phyloP scores from a whole-genome alignment of 1,284 basidiomycete genomes.

The Cryptococcus sp. region DNA sequence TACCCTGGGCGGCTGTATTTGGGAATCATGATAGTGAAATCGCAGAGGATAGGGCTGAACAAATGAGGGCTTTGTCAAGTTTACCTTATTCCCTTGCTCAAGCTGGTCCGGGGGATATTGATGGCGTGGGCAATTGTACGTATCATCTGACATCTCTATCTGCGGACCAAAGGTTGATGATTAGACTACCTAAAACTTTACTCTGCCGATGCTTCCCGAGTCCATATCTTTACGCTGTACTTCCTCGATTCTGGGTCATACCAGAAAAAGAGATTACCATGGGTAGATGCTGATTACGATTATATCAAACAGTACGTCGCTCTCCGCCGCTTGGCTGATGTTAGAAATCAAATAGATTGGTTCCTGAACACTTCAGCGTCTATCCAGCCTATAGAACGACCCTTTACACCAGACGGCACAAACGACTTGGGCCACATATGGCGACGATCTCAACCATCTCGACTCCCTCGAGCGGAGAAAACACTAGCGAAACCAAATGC shows the following conservation, averaged over 20 bases:
- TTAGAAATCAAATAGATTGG: conserved; percentile 71
- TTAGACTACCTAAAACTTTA: conserved; percentile 49
- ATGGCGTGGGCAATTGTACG: conserved; percentile 78
- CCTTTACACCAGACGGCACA: conserved; percentile 68
- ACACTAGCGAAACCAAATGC: conserved; percentile 83
- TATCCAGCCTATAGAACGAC: conserved; percentile 68
- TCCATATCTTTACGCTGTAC: conserved; percentile 81
- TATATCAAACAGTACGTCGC: conserved; percentile 57
- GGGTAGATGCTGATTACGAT: conserved; percentile 58
- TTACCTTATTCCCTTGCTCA: conserved; percentile 81
- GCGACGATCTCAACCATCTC: conserved; percentile 27
- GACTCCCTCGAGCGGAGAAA: conserved; percentile 21
- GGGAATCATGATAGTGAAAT: conserved; percentile 86
- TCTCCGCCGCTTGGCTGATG: background rate
- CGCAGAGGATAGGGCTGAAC: conserved; percentile 57
- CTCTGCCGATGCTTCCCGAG: conserved; percentile 63
- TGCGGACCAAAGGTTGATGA: conserved; percentile 39
- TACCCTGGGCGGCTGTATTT: conserved; percentile 86
- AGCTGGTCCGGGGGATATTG: conserved; percentile 71
- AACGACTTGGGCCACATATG: conserved; percentile 65
- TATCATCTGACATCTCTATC: background rate
- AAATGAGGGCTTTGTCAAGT: conserved; percentile 66
- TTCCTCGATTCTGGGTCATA: conserved; percentile 88
- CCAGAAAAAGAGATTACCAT: conserved; percentile 53
- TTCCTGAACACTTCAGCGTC: conserved; percentile 70